phyloP scores from a whole-genome alignment of 805 yeast species.

The Teunomyces panamensis region DNA sequence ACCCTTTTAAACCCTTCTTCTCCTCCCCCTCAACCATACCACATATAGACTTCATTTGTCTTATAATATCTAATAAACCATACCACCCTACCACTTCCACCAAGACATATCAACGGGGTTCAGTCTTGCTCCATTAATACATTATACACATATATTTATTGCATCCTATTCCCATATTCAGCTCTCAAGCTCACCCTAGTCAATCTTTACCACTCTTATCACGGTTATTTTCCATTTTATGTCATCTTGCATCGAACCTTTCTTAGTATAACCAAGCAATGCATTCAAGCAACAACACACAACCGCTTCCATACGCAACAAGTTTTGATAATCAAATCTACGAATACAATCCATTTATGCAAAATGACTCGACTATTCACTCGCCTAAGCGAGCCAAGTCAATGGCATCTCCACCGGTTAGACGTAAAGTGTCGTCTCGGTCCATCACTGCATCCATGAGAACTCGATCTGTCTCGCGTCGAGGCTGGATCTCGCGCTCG shows the following conservation, averaged over 20 bases:
- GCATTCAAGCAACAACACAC: slow-evolving; percentile 15
- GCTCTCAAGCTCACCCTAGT: slow-evolving; percentile 21
- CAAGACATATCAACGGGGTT: neutral
- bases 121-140: neutral
- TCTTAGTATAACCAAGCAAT: slow-evolving; percentile 5
- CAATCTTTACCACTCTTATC: slow-evolving; percentile 15
- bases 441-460: slow-evolving; percentile 1
- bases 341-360: slow-evolving; percentile 15
- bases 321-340: slow-evolving; percentile 20
- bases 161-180: neutral
- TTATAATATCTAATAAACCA: neutral
- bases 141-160: neutral
- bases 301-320: slow-evolving; percentile 23
- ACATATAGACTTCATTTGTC: neutral
- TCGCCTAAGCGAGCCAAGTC: slow-evolving; percentile 7
- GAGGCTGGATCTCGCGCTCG: neutral
- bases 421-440: neutral
- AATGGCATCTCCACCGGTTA: neutral
- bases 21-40: neutral
- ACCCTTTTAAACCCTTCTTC: neutral
- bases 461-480: neutral
- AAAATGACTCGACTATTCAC: slow-evolving; percentile 1
- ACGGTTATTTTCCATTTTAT: slow-evolving; percentile 9
- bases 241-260: neutral
- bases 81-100: neutral